Percentiles rank a stretch among this genome's conserved stretches.
Evolutionary conservation across 2,329 filamentous ascomycete genomes (phyloP).

Genomic region (Lojkania enalia): DNA sequence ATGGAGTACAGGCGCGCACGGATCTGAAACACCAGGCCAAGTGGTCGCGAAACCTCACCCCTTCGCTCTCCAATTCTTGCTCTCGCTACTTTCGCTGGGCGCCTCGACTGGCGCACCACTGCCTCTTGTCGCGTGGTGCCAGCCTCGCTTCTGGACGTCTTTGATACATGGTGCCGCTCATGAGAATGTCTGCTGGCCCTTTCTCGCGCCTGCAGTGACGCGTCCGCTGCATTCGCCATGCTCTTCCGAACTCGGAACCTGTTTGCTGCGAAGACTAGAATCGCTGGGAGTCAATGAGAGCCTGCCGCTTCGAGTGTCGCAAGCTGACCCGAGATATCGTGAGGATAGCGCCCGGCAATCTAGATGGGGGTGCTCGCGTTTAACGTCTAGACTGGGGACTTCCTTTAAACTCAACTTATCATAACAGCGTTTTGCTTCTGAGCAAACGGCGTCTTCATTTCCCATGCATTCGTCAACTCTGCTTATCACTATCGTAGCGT

Average conservation of each 20-base stretch:
- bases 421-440: constrained; percentile 1
- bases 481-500: background rate
- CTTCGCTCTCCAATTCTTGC: constrained; percentile 5
- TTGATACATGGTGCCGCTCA: constrained; percentile 19
- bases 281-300: constrained; percentile 15
- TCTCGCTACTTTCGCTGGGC: constrained; percentile 31
- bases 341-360: background rate
- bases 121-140: constrained; percentile 39
- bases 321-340: constrained; percentile 5
- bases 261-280: constrained; percentile 2
- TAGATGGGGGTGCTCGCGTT: background rate
- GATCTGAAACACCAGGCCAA: constrained; percentile 1
- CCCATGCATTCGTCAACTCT: too few species aligned
- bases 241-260: background rate
- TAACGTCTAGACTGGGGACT: too few species aligned
- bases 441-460: constrained; percentile 2
- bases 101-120: constrained; percentile 29
- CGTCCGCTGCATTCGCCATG: constrained; percentile 12
- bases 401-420: too few species aligned
- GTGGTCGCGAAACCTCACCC: background rate
- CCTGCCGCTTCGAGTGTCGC: constrained; percentile 24
- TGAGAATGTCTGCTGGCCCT: constrained; percentile 11
- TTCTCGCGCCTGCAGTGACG: constrained; percentile 19
- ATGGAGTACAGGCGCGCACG: background rate
- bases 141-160: constrained; percentile 23